A percentile compares a stretch with the other conserved stretches of the same genome.
These are phyloP conservation scores for Penicillium sclerotigenum DNA, from an alignment of 2,329 filamentous ascomycete species.

Conservation along the genomic window DNA sequence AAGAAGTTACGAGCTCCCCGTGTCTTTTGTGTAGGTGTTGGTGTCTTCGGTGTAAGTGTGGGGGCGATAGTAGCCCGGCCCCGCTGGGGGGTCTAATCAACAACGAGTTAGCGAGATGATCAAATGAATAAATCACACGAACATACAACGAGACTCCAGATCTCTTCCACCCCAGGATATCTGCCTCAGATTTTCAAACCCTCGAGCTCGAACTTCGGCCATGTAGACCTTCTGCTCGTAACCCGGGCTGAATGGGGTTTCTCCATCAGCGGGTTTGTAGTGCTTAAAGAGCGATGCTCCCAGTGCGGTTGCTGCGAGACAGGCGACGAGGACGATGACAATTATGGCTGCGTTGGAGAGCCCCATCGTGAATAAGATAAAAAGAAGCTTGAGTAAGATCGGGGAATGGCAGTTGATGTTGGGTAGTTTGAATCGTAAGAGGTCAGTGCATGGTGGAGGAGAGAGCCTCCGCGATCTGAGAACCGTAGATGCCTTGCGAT, in stretches of 20 bases:
- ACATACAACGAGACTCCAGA: constrained; percentile 26
- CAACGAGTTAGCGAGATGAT: constrained; percentile 6
- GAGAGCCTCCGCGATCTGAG: neutral
- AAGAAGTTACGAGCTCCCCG: neutral
- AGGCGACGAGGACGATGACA: constrained; percentile 34
- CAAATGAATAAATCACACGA: neutral
- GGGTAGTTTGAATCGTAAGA: neutral
- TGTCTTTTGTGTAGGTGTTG: neutral
- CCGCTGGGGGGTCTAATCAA: constrained; percentile 12
- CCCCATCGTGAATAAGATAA: constrained; percentile 14
- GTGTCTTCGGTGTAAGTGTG: constrained; percentile 7
- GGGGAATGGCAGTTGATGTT: neutral
- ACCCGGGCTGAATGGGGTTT: constrained; percentile 18
- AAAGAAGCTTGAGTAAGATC: neutral
- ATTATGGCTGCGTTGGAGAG: constrained; percentile 27
- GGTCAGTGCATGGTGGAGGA: constrained; percentile 3
- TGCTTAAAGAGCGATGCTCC: constrained; percentile 32
- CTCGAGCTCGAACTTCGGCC: constrained; percentile 30
- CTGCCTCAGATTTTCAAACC: constrained; percentile 22
- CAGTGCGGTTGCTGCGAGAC: constrained; percentile 28
- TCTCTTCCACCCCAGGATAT: constrained; percentile 22
- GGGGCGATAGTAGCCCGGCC: constrained; percentile 8
- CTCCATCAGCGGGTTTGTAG: constrained; percentile 24
- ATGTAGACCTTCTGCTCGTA: constrained; percentile 34
- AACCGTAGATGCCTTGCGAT: neutral